Conservation (phyloP, 768 basidiomycete genomes). For the Mycena amicta region DNA sequence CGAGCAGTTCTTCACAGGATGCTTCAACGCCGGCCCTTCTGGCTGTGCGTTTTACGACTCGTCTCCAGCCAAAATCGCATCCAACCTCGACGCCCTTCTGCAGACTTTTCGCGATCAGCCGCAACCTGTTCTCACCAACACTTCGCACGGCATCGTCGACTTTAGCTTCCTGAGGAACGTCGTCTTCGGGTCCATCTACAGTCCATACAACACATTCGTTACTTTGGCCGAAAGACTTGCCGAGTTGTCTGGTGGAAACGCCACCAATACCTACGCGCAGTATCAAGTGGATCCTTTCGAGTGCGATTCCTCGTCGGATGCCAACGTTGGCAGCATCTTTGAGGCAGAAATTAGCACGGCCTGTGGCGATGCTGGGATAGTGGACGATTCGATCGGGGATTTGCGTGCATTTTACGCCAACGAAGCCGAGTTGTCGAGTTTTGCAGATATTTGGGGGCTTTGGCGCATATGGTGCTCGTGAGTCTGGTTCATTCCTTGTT, state of each 20-base stretch:
- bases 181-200: slow-evolving; percentile 37
- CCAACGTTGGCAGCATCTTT: neutral
- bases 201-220: slow-evolving; percentile 35
- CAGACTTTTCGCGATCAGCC: slow-evolving; percentile 31
- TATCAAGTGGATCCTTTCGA: slow-evolving; percentile 25
- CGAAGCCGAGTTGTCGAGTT: slow-evolving; percentile 6
- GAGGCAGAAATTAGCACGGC: slow-evolving; percentile 3
- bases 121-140: slow-evolving; percentile 32
- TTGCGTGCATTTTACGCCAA: neutral
- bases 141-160: slow-evolving; percentile 40
- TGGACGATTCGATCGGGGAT: neutral
- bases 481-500: neutral
- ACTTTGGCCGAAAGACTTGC: slow-evolving; percentile 38
- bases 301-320: slow-evolving; percentile 29
- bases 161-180: slow-evolving; percentile 30
- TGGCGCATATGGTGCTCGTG: slow-evolving; percentile 10
- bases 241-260: slow-evolving; percentile 36
- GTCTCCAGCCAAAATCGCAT: slow-evolving; percentile 33
- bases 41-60: slow-evolving; percentile 43
- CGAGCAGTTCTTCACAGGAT: slow-evolving; percentile 38
- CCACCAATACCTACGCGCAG: slow-evolving; percentile 25
- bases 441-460: slow-evolving; percentile 3
- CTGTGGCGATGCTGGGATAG: neutral
- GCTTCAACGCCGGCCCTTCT: slow-evolving; percentile 37
- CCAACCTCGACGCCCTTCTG: slow-evolving; percentile 38